Evolutionary conservation across 805 yeast genomes (phyloP), one percentile per base, ranked within the genome.

Genomic region (Kurtzmaniella cleridarum): DNA sequence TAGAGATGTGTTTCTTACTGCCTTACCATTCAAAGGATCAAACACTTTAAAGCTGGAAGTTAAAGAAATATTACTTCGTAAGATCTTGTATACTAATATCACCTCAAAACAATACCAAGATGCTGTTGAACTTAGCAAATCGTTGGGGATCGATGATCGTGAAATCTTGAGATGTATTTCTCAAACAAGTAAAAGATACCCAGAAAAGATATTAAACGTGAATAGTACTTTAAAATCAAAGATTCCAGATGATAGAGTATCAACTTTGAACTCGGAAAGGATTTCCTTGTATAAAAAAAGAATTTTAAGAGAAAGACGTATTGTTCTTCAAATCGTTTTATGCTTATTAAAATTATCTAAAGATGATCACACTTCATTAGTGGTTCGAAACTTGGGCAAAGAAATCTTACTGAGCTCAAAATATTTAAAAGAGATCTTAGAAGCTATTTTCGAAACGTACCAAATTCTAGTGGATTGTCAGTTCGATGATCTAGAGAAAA

Each of bases 221-320:
- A 46, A 49, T 9, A 54, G 50, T 30, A 54, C 49, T 23, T 42
- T 60, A 35, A 57, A 57, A 36, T 55, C 58, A 28, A 60, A 58
- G 29, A 46, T 62, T 15, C 62, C 67, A 1, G 71, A 62, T 39
- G 71, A 69, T 32, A 48, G 63, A 31, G 61, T 59, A 40, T 60
- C 46, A 29, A 38, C 41, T 18, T 47, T 52, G 35, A 59, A 62
- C 35, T 46, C 50, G 8, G 61, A 64, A 32, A 49, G 66, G 28
- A 42, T 64, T 13, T 36, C 54, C 12, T 44, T 67, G n/a, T 65
- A 69, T 49, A 59, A 64, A 7, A 53, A 62, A 15, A 55, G 54
- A n/a, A 59, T 75, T 1, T 55, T 78, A 40, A 57, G 67, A 40
- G 87, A 81, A 49, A 69, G 83, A 50, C 60, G 78, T 43, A 54